Base-by-base conservation (phyloP, 768 basidiomycete species). In the Leccinum uliginosum region DNA sequence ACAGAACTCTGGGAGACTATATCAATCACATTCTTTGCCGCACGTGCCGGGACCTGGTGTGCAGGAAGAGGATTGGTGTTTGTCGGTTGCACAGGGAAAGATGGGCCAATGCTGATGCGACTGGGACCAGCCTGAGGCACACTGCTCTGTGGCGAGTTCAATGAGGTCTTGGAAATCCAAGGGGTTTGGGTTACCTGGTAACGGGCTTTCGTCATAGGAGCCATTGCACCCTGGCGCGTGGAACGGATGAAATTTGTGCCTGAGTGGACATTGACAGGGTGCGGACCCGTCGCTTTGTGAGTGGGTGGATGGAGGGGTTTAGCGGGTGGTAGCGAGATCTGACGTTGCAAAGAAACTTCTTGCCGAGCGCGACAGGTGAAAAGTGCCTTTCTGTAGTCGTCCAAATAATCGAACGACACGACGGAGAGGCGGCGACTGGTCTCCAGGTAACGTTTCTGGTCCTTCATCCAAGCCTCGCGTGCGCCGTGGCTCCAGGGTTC, bases 131-230 rank as follows among this genome's bases (percentile, higher is more conserved):
- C n/a, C n/a, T n/a, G n/a, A n/a, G 54, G 43, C 17, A 40, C 57
- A 12, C 12, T 55, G 38, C 30, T 52, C 67, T 69, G 54, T n/a
- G 32, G 50, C 40, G 6, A 58, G 35, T 56, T 62, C 23, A 57
- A 51, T 43, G 40, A 49, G n/a, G 43, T 48, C 11, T 32, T 24
- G 23, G 21, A 17, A 21, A 34, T 19, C 1, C 19, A n/a, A 51
- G 35, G 6, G 35, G 49, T 35, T 24, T 29, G 11, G 23, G 47
- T 59, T n/a, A 64, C 60, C 56, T 64, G 63, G 17, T 27, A 50
- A 40, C 15, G 56, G 35, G 26, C 19, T 27, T 38, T 44, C 43
- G 40, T 26, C 19, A 19, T 15, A 24, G 49, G 51, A 19, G 29
- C 5, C 24, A 19, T 35, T 21, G 21, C 32, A 32, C 3, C n/a